Base-by-base conservation (phyloP, 805 yeast genomes). In the Metschnikowia lochheadii region DNA sequence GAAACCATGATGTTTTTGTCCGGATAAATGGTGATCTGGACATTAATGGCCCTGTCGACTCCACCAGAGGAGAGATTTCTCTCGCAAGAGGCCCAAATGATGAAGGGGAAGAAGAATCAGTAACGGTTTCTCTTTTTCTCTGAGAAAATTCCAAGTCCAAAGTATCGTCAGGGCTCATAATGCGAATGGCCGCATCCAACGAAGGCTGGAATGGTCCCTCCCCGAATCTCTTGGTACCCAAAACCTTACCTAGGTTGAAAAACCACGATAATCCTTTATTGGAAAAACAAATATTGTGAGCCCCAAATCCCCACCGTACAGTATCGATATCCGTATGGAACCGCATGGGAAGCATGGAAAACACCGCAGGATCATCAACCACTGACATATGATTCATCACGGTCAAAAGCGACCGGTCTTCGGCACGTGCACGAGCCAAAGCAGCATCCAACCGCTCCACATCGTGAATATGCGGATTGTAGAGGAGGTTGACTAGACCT, bases 301-400 rank as follows among this genome's bases (percentile, higher is more conserved):
- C 99, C 0, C 96, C 99, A 49, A 94, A 74, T 5, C 97, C 91
- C 98, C 98, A 92, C 61, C 99, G 77, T 48, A 89, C 81, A 48
- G 80, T 78, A 54, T 83, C 86, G 15, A 87, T 69, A 49, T 82
- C 80, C 13, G 72, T 66, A 57, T 81, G 86, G 57, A 79, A 80
- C 36, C 81, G 75, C 80, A 84, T 77, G 0, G 97, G 96, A 51
- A 91, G 73, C 34, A 86, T 80, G 0, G 95, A 96, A 88, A 95
- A 92, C 40, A 89, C 70, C 34, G 87, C 77, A 0, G 99, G 99
- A 62, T 92, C 99, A 64, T 92, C 99, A 21, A 89, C 87, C 32
- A 79, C 87, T 2, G 91, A 85, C 94, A 89, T 87, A 63, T 90
- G 97, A 65, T 91, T 91, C 96, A 89, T 89, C 14, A 89, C 78